Conservation (phyloP, 805 yeast genomes). For the Grigorovia jiainica region DNA sequence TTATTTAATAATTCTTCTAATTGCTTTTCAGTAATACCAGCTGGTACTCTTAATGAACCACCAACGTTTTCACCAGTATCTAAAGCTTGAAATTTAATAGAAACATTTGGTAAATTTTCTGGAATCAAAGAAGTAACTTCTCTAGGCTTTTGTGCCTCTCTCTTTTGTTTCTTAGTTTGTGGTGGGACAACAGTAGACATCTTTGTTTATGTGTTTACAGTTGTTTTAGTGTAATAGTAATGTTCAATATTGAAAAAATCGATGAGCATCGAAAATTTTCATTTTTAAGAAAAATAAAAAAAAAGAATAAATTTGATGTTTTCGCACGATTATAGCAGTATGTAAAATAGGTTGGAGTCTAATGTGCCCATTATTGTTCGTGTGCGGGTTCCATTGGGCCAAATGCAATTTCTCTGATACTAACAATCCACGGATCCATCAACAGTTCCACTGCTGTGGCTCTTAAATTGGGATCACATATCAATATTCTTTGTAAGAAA, state of each 20-base stretch:
- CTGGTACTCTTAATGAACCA: slow-evolving; percentile 84
- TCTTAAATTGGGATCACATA: slow-evolving; percentile 72
- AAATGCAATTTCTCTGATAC: slow-evolving; percentile 62
- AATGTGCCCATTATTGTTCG: no score
- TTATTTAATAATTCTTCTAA: slow-evolving; percentile 82
- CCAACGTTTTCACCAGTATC: slow-evolving; percentile 86
- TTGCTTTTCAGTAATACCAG: slow-evolving; percentile 74
- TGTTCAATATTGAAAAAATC: not conserved
- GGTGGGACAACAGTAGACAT: slow-evolving; percentile 96
- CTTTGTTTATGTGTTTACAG: not conserved
- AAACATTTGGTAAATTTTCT: slow-evolving; percentile 72
- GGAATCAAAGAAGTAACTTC: slow-evolving; percentile 63
- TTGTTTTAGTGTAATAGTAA: no score
- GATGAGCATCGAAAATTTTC: not conserved
- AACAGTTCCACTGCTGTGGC: slow-evolving; percentile 78
- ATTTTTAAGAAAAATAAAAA: not conserved
- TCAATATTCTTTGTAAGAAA: slow-evolving; percentile 68
- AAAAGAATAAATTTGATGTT: no score
- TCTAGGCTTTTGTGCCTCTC: slow-evolving; percentile 71
- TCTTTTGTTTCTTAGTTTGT: slow-evolving; percentile 78
- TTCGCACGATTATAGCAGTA: no score
- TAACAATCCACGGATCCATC: slow-evolving; percentile 82
- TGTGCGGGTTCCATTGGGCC: slow-evolving; percentile 34
- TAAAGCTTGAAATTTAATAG: slow-evolving; percentile 82
- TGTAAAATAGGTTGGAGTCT: no score